A percentile compares a stretch with the other conserved stretches of the same genome.
Evolutionary conservation across 352 stramenopile species (phyloP).

Genomic region (Phytophthora sansomeana): DNA sequence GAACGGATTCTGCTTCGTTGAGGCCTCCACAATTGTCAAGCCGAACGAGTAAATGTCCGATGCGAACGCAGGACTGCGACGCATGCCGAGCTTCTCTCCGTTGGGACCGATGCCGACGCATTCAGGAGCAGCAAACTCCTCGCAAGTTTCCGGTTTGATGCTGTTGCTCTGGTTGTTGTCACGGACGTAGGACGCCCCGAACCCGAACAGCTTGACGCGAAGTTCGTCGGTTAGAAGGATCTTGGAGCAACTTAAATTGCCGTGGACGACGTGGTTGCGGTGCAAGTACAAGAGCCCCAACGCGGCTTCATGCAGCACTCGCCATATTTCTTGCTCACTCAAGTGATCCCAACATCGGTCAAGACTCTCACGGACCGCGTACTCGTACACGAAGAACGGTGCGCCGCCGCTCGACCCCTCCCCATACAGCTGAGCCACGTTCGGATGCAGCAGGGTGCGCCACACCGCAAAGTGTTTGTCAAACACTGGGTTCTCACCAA

Average conservation of each 20-base stretch:
- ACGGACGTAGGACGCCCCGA: constrained; percentile 42
- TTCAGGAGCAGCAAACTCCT: constrained; percentile 39
- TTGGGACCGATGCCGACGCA: too few species aligned
- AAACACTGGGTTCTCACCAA: constrained; percentile 35
- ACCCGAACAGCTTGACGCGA: constrained; percentile 42
- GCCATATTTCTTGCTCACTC: constrained; percentile 12
- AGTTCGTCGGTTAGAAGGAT: constrained; percentile 37
- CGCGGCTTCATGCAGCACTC: constrained; percentile 18
- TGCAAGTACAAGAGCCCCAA: constrained; percentile 39
- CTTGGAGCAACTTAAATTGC: constrained; percentile 51
- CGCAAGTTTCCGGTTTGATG: constrained; percentile 8
- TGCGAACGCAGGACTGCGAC: constrained; percentile 25
- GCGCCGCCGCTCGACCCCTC: constrained; percentile 25
- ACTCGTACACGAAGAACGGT: constrained; percentile 48
- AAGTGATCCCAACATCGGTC: constrained; percentile 32
- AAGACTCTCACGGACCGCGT: constrained; percentile 23
- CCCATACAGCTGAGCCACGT: constrained; percentile 41
- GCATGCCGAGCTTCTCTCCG: constrained; percentile 6
- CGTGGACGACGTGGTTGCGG: constrained; percentile 40
- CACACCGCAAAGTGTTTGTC: constrained; percentile 40
- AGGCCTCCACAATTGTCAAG: constrained; percentile 38
- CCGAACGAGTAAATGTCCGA: constrained; percentile 50
- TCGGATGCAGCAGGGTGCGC: constrained; percentile 28
- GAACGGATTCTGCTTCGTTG: constrained; percentile 23
- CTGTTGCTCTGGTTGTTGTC: constrained; percentile 29